Conservation (phyloP, 2,329 filamentous ascomycete species). For the Aspergillus quadrilineatus region DNA sequence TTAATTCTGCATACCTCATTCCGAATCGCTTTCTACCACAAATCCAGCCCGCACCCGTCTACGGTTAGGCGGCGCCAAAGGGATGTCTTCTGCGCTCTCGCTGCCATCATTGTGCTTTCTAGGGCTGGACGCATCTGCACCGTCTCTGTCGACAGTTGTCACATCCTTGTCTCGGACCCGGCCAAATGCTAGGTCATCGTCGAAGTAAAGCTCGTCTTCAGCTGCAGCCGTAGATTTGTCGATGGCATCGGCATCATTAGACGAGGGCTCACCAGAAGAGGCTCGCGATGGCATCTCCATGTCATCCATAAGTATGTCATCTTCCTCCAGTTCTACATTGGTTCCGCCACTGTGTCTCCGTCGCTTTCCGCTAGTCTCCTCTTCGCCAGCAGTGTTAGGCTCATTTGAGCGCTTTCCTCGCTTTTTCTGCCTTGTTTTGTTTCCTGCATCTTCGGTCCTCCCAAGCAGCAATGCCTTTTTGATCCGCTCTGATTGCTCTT, state of each 20-base stretch:
- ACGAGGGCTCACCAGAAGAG: slow-evolving; percentile 7
- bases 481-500: slow-evolving; percentile 53
- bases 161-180: slow-evolving; percentile 25
- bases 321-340: slow-evolving; percentile 23
- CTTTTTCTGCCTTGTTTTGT: slow-evolving; percentile 25
- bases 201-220: slow-evolving; percentile 35
- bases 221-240: slow-evolving; percentile 23
- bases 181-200: slow-evolving; percentile 35
- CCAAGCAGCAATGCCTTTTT: slow-evolving; percentile 49
- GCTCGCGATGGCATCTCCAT: slow-evolving; percentile 20
- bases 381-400: slow-evolving; percentile 23
- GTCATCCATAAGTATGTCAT: slow-evolving; percentile 35
- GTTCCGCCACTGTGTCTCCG: slow-evolving; percentile 25
- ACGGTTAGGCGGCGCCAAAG: slow-evolving; percentile 29
- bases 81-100: slow-evolving; percentile 29
- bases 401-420: slow-evolving; percentile 33
- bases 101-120: slow-evolving; percentile 8
- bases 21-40: slow-evolving; percentile 46
- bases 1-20: slow-evolving; percentile 28
- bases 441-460: slow-evolving; percentile 28
- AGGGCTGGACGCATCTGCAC: slow-evolving; percentile 1
- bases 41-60: slow-evolving; percentile 41
- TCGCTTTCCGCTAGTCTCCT: slow-evolving; percentile 28
- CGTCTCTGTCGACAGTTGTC: slow-evolving; percentile 1
- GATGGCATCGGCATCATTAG: not conserved